Evolutionary conservation across 169 alveolate species (phyloP), one percentile per base, ranked within the genome.

Genomic region (Plasmodium gaboni): DNA sequence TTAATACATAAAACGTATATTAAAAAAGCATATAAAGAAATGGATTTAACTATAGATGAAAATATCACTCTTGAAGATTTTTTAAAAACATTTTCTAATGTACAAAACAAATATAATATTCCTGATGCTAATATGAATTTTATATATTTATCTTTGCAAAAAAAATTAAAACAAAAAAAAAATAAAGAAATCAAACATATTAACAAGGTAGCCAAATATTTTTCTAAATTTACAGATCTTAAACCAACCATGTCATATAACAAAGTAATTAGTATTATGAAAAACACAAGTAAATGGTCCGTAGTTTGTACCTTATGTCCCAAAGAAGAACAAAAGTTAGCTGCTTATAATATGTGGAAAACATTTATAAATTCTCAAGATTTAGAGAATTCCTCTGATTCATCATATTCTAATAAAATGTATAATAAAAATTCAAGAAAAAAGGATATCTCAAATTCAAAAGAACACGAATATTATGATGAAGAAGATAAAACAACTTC

Each of bases 301-400:
- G 50, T 67, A 5, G 42, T 80, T n/a, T 80, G 83, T 53, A 65
- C 50, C n/a, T 71, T 80, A 24, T 80, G 90, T 38, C 90, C 78
- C 8, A 80, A 68, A 15, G 90, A 80, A 61, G 90, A 80, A 53
- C 90, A 80, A 53, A 80, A 80, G 57, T 24, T 80, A 60, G 83
- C 71, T 80, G 90, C 90, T 3, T 80, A 67, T 71, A 48, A 80
- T 55, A 24, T 70, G 51, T 80, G 90, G 90, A 80, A 80, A 80
- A 53, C 78, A 5, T 67, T 5, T 53, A 24, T 46, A 65, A 80
- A 67, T 67, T 68, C 83, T 15, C 67, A 70, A 48, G 69, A 80
- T 60, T 67, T 32, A 12, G 59, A 17, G 24, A 26, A 61, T 7
- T 80, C 90, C 60, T 67, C 8, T 68, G 83, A 80, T 67, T 80